These are phyloP conservation scores for Penicillium frequentans DNA, from an alignment of 2,329 filamentous ascomycete species.

Conservation along the genomic window DNA sequence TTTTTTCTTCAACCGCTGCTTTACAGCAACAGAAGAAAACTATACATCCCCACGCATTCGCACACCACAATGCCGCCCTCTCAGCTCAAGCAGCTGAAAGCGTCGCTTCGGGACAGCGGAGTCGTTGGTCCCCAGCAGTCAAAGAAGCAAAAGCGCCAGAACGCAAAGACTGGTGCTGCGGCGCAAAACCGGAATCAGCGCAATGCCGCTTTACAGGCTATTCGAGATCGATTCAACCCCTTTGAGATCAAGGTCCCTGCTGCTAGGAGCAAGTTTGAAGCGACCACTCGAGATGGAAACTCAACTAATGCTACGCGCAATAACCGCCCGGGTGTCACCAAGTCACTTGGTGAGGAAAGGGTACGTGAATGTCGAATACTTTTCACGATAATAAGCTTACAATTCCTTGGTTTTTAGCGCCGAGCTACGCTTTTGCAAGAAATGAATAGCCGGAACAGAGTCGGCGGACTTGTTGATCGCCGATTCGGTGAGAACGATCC, in stretches of 20 bases:
- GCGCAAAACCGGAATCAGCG: slow-evolving; percentile 75
- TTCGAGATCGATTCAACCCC: slow-evolving; percentile 95
- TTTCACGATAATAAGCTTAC: slow-evolving; percentile 1
- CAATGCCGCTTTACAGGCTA: slow-evolving; percentile 74
- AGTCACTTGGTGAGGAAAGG: slow-evolving; percentile 81
- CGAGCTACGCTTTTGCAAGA: slow-evolving; percentile 83
- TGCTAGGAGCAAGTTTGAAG: slow-evolving; percentile 79
- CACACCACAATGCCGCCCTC: slow-evolving; percentile 77
- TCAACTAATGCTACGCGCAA: slow-evolving; percentile 55
- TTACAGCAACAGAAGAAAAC: slow-evolving; percentile 3
- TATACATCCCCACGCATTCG: neutral
- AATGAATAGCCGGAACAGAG: slow-evolving; percentile 84
- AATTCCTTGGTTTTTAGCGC: slow-evolving; percentile 51
- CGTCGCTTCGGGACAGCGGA: slow-evolving; percentile 84
- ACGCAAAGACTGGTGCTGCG: slow-evolving; percentile 64
- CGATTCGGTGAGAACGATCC: slow-evolving; percentile 96
- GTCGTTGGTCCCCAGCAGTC: slow-evolving; percentile 89
- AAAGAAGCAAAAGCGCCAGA: slow-evolving; percentile 86
- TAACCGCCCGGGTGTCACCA: slow-evolving; percentile 78
- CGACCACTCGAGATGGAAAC: slow-evolving; percentile 63
- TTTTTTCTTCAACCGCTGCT: slow-evolving; percentile 26
- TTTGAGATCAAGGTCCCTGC: slow-evolving; percentile 87
- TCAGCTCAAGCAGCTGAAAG: slow-evolving; percentile 92
- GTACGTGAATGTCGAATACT: slow-evolving; percentile 46
- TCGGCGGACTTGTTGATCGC: slow-evolving; percentile 87